Base-by-base conservation (phyloP, 1,284 basidiomycete species). In the Tylopilus orsonianus region DNA sequence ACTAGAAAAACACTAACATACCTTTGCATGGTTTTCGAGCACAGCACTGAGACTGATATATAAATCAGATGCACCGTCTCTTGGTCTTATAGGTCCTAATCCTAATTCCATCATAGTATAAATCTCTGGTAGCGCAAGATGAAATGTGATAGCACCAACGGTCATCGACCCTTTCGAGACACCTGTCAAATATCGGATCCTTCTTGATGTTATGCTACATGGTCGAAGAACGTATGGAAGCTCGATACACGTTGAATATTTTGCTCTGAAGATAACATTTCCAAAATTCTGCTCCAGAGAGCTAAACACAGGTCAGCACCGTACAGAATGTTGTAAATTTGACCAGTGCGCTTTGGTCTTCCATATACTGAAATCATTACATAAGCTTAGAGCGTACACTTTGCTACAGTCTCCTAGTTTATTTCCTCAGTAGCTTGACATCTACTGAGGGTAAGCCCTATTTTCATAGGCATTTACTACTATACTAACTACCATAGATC, bases 201-300 rank as follows among this genome's bases (percentile, higher is more conserved):
- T 91, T 90, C 64, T 90, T 90, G 44, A 93, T 85, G 12, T 91
- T 85, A 62, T 91, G 85, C 59, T 93, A 88, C 8, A 85, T 75
- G 12, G 87, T 89, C 2, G 87, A 85, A 6, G 89, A 91, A 37
- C 95, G 83, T 51, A 93, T 93, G 23, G 90, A 94, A 1, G 95
- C 95, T 32, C 94, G 84, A 67, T 98, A 91, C 2, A 89, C 85
- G 62, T 97, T 92, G 77, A 97, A 98, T 7, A 99, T 75, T 60
- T 89, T 93, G 8, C 91, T 95, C 58, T 91, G 88, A 65, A 99
- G 97, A 72, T 98, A 99, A 29, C 96, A 81, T 56, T 83, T 87
- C 97, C 96, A 99, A 64, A 99, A 99, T 54, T 93, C 85, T 50
- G 81, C 85, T 67, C 97, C 93, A 24, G 83, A 82, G 37, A 97